phyloP scores from a whole-genome alignment of 495 filamentous ascomycete species.

The Neurospora sp. region DNA sequence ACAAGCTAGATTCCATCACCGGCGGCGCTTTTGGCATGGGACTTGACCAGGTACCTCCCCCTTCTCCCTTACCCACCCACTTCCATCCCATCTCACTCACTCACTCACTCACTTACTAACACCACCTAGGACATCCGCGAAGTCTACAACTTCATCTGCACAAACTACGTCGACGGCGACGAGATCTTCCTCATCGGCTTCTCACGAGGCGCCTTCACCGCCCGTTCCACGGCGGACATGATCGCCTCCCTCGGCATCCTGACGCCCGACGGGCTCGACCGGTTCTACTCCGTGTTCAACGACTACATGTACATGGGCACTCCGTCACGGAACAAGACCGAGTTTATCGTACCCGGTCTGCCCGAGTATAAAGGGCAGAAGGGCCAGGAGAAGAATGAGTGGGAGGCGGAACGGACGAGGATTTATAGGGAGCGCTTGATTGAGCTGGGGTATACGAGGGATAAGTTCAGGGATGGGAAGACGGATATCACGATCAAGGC shows the following conservation, averaged over 20 bases:
- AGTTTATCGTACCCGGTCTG: slow-evolving; percentile 12
- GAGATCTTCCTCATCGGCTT: slow-evolving; percentile 60
- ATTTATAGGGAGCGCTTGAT: slow-evolving; percentile 19
- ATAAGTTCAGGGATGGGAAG: slow-evolving; percentile 14
- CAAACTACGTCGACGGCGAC: slow-evolving; percentile 54
- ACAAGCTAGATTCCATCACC: slow-evolving; percentile 34
- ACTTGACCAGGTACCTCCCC: slow-evolving; percentile 14
- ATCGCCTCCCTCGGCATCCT: slow-evolving; percentile 51
- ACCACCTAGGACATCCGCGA: slow-evolving; percentile 42
- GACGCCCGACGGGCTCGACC: slow-evolving; percentile 48
- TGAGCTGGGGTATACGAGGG: slow-evolving; percentile 17
- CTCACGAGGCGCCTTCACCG: slow-evolving; percentile 61
- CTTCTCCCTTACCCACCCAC: background rate
- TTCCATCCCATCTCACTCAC: background rate
- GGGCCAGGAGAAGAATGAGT: slow-evolving; percentile 19
- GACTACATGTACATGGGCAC: slow-evolving; percentile 35
- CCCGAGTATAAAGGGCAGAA: slow-evolving; percentile 11
- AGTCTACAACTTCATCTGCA: slow-evolving; percentile 53
- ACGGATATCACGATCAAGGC: slow-evolving; percentile 29
- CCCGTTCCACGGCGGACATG: slow-evolving; percentile 50
- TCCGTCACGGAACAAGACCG: slow-evolving; percentile 5
- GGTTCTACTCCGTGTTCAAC: slow-evolving; percentile 49
- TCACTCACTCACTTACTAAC: background rate
- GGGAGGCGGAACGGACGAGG: slow-evolving; percentile 17
- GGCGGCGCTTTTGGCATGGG: slow-evolving; percentile 40